Evolutionary conservation across 352 stramenopile species (phyloP).

Genomic region (Phytophthora hybrid): DNA sequence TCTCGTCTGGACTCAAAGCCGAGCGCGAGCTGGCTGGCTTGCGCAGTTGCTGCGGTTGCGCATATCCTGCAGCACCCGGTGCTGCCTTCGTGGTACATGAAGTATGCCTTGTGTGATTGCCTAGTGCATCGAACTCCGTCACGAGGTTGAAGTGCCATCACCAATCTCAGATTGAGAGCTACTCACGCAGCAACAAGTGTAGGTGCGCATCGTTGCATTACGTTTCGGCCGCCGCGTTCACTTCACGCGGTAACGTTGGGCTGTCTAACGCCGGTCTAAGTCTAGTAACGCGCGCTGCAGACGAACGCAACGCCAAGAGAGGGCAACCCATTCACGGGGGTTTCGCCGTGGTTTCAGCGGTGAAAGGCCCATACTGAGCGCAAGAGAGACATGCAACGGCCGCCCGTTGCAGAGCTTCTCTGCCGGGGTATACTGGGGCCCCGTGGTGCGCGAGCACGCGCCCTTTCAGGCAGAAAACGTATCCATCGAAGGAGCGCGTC

Average conservation of each 20-base stretch:
- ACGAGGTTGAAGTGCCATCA: not conserved
- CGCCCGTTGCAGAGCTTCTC: constrained; percentile 40
- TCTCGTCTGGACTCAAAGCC: not conserved
- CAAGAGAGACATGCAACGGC: constrained; percentile 35
- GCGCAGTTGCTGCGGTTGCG: not conserved
- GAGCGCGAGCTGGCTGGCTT: not conserved
- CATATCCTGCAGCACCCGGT: not conserved
- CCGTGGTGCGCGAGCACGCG: constrained; percentile 7
- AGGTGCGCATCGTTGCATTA: not conserved
- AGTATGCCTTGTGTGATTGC: no score
- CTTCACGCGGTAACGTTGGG: not conserved
- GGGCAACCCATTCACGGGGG: constrained; percentile 2
- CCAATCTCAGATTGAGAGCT: not conserved
- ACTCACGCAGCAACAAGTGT: not conserved
- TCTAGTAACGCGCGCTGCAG: not conserved
- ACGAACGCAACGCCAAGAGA: not conserved
- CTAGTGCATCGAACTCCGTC: not conserved
- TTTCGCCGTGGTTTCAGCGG: constrained; percentile 39
- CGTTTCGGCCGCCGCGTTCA: not conserved
- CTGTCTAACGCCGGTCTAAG: not conserved
- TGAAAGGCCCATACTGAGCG: constrained; percentile 10
- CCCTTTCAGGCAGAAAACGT: constrained; percentile 26
- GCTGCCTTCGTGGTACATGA: no score
- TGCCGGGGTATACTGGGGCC: constrained; percentile 28
- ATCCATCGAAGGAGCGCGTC: constrained; percentile 25